These are phyloP conservation scores for Aspergillus alliaceus DNA, from an alignment of 2,329 filamentous ascomycete genomes.

Conservation along the genomic window DNA sequence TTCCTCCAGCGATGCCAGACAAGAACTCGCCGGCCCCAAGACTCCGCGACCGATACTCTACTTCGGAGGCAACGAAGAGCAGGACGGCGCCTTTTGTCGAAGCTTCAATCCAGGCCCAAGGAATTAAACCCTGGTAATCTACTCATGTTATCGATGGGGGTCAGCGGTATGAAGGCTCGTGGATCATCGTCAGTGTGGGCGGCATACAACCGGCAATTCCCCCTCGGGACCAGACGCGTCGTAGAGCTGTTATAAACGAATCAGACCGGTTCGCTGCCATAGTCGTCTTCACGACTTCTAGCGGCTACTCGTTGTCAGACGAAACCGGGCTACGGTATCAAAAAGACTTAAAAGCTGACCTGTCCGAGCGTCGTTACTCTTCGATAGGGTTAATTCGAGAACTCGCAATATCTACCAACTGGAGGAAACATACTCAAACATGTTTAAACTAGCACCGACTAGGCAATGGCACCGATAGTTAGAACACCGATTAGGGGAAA, in stretches of 20 bases:
- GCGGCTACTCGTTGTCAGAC: not conserved
- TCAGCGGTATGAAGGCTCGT: not conserved
- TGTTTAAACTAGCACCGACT: not conserved
- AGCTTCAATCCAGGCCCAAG: constrained; percentile 97
- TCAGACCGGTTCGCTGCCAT: not conserved
- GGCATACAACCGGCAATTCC: not conserved
- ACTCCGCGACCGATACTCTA: constrained; percentile 84
- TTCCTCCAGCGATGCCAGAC: constrained; percentile 81
- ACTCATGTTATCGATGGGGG: not conserved
- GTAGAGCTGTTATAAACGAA: not conserved
- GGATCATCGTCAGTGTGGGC: not conserved
- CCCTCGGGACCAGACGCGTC: not conserved
- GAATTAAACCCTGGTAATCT: constrained; percentile 96
- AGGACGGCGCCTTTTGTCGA: constrained; percentile 97
- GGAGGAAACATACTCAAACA: not conserved
- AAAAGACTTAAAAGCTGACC: not conserved
- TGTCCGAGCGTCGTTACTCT: not conserved
- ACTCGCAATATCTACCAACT: not conserved
- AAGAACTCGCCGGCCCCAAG: constrained; percentile 80
- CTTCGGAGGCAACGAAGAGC: constrained; percentile 94
- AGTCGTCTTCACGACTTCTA: not conserved
- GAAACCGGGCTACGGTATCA: not conserved
- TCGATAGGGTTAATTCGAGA: not conserved
- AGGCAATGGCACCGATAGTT: not conserved
- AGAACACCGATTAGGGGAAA: not conserved